These are phyloP conservation scores for Speleostelium caveatum DNA, from an alignment of 78 protist species.

Conservation along the genomic window DNA sequence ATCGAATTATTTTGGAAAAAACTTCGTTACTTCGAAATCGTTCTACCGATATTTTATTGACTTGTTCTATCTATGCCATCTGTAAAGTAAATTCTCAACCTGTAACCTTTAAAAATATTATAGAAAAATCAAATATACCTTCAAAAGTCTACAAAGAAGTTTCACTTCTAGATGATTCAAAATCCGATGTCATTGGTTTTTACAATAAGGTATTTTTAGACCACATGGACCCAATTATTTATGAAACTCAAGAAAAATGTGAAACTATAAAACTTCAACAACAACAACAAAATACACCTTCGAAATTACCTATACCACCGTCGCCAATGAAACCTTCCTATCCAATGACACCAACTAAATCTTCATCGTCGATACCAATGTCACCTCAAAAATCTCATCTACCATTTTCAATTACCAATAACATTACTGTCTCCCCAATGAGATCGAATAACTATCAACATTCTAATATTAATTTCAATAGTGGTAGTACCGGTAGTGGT, in stretches of 20 bases:
- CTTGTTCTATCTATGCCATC: conserved; percentile 45
- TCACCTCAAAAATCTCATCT: not conserved
- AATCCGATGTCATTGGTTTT: conserved; percentile 40
- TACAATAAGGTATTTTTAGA: conserved; percentile 38
- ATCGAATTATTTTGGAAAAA: not conserved
- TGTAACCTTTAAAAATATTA: conserved; percentile 11
- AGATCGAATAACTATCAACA: not conserved
- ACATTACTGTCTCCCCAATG: conserved; percentile 4
- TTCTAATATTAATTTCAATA: too few species aligned
- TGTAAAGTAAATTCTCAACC: conserved; percentile 33
- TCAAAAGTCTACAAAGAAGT: conserved; percentile 55
- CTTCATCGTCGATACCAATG: not conserved
- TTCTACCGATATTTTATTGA: conserved; percentile 18
- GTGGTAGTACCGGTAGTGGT: not conserved
- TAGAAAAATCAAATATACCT: conserved; percentile 33
- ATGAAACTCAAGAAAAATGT: not conserved
- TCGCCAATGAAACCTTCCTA: too few species aligned
- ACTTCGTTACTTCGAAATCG: not conserved
- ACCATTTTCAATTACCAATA: not conserved
- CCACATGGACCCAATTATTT: conserved; percentile 7
- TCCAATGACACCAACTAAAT: conserved; percentile 10
- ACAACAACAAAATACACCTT: conserved; percentile 23
- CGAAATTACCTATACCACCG: not conserved
- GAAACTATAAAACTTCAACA: conserved; percentile 18
- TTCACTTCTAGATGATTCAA: not conserved